These are phyloP conservation scores for Malbranchea cinnamomea DNA, from an alignment of 2,329 filamentous ascomycete species.

Conservation along the genomic window DNA sequence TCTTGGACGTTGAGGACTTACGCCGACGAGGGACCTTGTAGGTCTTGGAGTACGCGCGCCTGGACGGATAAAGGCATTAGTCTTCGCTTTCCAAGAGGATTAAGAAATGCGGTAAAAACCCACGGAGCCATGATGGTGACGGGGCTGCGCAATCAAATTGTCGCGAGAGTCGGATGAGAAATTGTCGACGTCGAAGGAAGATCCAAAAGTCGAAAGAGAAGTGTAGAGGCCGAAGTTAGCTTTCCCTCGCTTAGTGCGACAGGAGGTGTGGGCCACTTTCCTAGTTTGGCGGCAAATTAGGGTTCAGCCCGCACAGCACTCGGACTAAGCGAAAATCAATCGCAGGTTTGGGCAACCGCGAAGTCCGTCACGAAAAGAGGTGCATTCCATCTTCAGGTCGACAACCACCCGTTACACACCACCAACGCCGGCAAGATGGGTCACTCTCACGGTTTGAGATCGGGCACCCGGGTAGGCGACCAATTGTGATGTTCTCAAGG, in stretches of 20 bases:
- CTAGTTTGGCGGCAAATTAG: conserved; percentile 8
- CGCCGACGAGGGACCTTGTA: conserved; percentile 94
- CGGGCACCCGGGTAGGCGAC: conserved; percentile 63
- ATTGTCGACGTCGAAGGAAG: conserved; percentile 7
- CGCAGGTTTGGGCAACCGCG: conserved; percentile 1
- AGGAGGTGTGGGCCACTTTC: conserved; percentile 4
- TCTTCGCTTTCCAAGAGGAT: not conserved
- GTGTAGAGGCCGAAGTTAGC: conserved; percentile 6
- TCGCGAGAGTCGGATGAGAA: too few relatives aligned
- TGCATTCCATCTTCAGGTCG: conserved; percentile 18
- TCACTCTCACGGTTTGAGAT: conserved; percentile 76
- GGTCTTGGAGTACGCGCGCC: conserved; percentile 90
- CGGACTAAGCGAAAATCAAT: conserved; percentile 11
- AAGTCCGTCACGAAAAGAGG: conserved; percentile 4
- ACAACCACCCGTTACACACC: conserved; percentile 26
- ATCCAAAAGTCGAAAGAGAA: conserved; percentile 5
- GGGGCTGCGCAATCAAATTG: conserved; percentile 17
- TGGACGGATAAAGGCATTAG: conserved; percentile 18
- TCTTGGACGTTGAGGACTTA: conserved; percentile 30
- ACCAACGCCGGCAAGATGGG: conserved; percentile 54
- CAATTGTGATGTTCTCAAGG: conserved; percentile 4
- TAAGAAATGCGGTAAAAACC: conserved; percentile 10
- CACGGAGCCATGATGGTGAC: conserved; percentile 30
- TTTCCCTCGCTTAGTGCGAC: conserved; percentile 8
- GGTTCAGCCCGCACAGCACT: conserved; percentile 10